Evolutionary conservation across 805 yeast genomes (phyloP), one percentile per base, ranked within the genome.

Genomic region (Candida sithepensis): DNA sequence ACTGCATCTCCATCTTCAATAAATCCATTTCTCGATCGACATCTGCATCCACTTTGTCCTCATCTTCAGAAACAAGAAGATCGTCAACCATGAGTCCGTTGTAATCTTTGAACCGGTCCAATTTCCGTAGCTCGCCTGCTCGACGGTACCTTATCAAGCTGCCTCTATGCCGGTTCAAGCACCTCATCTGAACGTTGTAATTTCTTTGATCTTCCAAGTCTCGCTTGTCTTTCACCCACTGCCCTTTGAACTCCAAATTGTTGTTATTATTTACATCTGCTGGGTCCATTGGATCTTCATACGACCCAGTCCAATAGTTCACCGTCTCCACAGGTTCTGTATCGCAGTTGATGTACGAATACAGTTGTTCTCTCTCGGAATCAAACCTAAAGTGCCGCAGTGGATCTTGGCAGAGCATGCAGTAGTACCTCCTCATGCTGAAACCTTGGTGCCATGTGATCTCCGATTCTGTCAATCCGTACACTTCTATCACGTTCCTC

Each of bases 391-490:
- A 47, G 2, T 40, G 22, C 6, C 13, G 13, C 2, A 5, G 26
- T 3, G 18, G 41, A 26, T n/a, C 21, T 5, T 34, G 3, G 28
- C 52, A 46, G 7, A 41, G 38, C 8, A 32, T 22, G 0, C 45
- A 48, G 43, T 46, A 55, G 16, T 42, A 51, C 13, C 51, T 42
- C n/a, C 41, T 32, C 49, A 57, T 57, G 9, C 32, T 45, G 18
- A 53, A 51, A 1, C 55, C 55, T 4, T 43, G n/a, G 3, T 21
- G 22, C 55, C 53, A 49, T 12, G 59, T 46, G 2, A 37, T 26
- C 6, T 16, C 24, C 5, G 52, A 42, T 18, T 53, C 53, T 3
- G 56, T 54, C 18, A 51, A 32, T 5, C 58, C 56, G 45, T 54
- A 55, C 21, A 57, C 42, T 19, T 57, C 53, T 4, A 34, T 13